A percentile compares a stretch with the other conserved stretches of the same genome.
These are phyloP conservation scores for Nemania diffusa DNA, from an alignment of 2,329 filamentous ascomycete species.

Conservation along the genomic window DNA sequence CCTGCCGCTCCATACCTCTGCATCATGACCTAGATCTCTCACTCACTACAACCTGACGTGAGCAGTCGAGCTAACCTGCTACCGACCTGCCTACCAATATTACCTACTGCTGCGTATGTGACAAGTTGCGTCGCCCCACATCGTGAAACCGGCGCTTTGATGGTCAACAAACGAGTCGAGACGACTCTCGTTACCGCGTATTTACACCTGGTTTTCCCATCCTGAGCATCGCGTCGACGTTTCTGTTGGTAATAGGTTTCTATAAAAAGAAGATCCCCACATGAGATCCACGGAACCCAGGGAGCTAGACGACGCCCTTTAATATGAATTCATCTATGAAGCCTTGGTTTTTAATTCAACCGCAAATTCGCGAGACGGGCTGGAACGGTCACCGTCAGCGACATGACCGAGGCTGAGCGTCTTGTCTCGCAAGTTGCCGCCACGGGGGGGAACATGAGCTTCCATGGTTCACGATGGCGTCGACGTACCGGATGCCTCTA, in stretches of 20 bases:
- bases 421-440: slow-evolving; percentile 39
- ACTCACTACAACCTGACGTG: slow-evolving; percentile 29
- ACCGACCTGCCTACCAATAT: too few species aligned
- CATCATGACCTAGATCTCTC: slow-evolving; percentile 42
- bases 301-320: slow-evolving; percentile 48
- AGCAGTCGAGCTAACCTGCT: slow-evolving; percentile 22
- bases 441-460: slow-evolving; percentile 33
- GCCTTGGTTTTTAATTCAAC: slow-evolving; percentile 52
- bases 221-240: slow-evolving; percentile 22
- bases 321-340: slow-evolving; percentile 59
- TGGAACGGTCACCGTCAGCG: slow-evolving; percentile 42
- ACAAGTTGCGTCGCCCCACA: slow-evolving; percentile 11
- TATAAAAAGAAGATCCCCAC: slow-evolving; percentile 46
- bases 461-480: slow-evolving; percentile 36
- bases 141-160: slow-evolving; percentile 5
- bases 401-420: slow-evolving; percentile 37
- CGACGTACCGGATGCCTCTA: slow-evolving; percentile 20
- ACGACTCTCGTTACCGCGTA: slow-evolving; percentile 19
- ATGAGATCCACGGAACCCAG: slow-evolving; percentile 32
- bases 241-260: slow-evolving; percentile 42
- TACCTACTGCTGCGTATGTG: not conserved
- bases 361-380: slow-evolving; percentile 53
- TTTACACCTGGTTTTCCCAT: slow-evolving; percentile 24
- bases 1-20: slow-evolving; percentile 30
- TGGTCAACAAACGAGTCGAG: slow-evolving; percentile 13